Percentiles rank a stretch among this genome's conserved stretches.
These are phyloP conservation scores for Backusella westeae DNA, from an alignment of 192 early-diverging fungal species.

Conservation along the genomic window DNA sequence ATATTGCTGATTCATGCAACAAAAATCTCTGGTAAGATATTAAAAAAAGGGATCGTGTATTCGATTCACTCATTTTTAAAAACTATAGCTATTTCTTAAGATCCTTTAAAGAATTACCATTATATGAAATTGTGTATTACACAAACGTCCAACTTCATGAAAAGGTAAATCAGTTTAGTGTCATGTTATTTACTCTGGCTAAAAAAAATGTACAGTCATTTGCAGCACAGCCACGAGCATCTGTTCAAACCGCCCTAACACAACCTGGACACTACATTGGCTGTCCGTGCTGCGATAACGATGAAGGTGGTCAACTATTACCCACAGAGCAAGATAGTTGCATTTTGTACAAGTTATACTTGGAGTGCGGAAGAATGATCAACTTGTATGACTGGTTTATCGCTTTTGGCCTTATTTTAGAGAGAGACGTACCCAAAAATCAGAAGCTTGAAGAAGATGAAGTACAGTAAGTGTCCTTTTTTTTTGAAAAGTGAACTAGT, in stretches of 20 bases:
- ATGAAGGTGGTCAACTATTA: slow-evolving; percentile 38
- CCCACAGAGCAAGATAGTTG: slow-evolving; percentile 79
- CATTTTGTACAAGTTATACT: slow-evolving; percentile 87
- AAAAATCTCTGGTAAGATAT: slow-evolving; percentile 41
- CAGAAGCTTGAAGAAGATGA: slow-evolving; percentile 47
- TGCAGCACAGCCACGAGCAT: slow-evolving; percentile 77
- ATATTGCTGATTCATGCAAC: slow-evolving; percentile 39
- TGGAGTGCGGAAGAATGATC: slow-evolving; percentile 91
- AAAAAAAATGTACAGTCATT: slow-evolving; percentile 57
- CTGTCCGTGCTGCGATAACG: slow-evolving; percentile 73
- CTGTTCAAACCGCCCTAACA: slow-evolving; percentile 81
- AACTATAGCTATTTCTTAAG: slow-evolving; percentile 2
- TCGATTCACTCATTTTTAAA: neutral
- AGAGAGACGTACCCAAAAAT: slow-evolving; percentile 45
- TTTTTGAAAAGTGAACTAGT: neutral
- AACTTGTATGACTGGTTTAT: slow-evolving; percentile 92
- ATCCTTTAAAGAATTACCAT: slow-evolving; percentile 60
- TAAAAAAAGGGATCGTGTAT: neutral
- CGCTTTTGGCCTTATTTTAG: slow-evolving; percentile 79
- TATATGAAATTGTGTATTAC: slow-evolving; percentile 85
- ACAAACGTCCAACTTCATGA: slow-evolving; percentile 65
- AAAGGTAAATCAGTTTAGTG: slow-evolving; percentile 45
- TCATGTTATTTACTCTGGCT: neutral
- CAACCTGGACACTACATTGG: slow-evolving; percentile 75
- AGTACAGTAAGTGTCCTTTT: slow-evolving; percentile 49